Base-by-base conservation (phyloP, 1,139 yeast species). In the Saccharomyces hybrid region DNA sequence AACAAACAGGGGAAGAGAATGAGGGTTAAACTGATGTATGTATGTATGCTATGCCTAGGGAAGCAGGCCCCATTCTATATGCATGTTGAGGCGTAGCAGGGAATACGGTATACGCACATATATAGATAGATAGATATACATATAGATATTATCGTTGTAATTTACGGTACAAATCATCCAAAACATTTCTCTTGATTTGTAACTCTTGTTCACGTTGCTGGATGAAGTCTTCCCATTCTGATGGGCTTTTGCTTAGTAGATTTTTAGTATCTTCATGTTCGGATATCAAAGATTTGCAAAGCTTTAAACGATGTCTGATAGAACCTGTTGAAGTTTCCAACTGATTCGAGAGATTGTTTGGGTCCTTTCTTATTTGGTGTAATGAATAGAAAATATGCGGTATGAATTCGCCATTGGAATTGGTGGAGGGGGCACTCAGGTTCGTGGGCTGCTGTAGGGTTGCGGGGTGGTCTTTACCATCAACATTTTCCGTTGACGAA, bases 351-450 rank as follows among this genome's bases (percentile, higher is more conserved):
- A 65, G 61, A 50, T 61, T 65, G 50, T 64, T 64, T 20, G 70
- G 68, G 34, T 67, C 68, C 55, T 65, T 67, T 30, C 62, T 62
- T 16, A 68, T 58, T 52, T 67, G 67, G 49, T 67, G 60, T 44
- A 68, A 48, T 4, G 70, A 61, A 52, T 66, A 67, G 56, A 63
- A 68, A 3, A 68, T 58, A 52, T 66, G 69, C n/a, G 72, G 71
- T 41, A 68, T 64, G 53, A 68, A 68, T 50, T 67, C 72, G 2
- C 44, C 44, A 38, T 38, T 38, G 13, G 44, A 38, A 38, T 38
- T 38, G 44, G 44, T 38, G 25, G 48, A 28, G 20, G 48, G 31
- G 2, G 48, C n/a, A 14, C 48, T 47, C 32, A 47, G 32, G 1
- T 47, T 47, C 42, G 52, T 48, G 55, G 59, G 30, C 52, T 57